Conservation (phyloP, 192 early-diverging fungal genomes). For the Spinellus fusiger region DNA sequence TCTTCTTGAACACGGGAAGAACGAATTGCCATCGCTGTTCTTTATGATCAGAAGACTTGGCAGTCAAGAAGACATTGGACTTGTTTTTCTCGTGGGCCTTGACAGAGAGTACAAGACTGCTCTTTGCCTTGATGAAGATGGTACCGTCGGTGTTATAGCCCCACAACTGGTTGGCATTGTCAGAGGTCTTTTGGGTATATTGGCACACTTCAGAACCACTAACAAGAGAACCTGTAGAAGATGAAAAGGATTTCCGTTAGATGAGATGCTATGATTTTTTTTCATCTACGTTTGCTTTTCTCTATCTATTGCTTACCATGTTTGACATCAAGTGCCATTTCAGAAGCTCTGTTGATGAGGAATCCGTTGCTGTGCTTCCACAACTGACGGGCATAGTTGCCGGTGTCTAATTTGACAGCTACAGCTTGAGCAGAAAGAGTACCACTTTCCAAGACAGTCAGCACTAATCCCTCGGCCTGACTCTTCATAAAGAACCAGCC, state of each 20-base stretch:
- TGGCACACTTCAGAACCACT: slow-evolving; percentile 16
- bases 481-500: slow-evolving; percentile 41
- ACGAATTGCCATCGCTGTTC: slow-evolving; percentile 28
- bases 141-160: slow-evolving; percentile 17
- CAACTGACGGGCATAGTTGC: slow-evolving; percentile 27
- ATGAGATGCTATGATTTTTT: slow-evolving; percentile 10
- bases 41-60: slow-evolving; percentile 6
- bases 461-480: slow-evolving; percentile 16
- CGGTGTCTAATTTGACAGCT: slow-evolving; percentile 15
- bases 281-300: too few relatives aligned
- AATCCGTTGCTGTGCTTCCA: slow-evolving; percentile 33
- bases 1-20: slow-evolving; percentile 32
- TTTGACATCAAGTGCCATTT: slow-evolving; percentile 27
- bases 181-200: slow-evolving; percentile 13
- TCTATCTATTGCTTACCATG: slow-evolving; percentile 19
- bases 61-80: slow-evolving; percentile 11
- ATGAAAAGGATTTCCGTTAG: too few relatives aligned
- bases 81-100: slow-evolving; percentile 12
- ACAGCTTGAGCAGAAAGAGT: slow-evolving; percentile 22
- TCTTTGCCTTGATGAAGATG: slow-evolving; percentile 12
- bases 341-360: slow-evolving; percentile 32
- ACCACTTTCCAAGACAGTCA: slow-evolving; percentile 26
- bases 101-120: slow-evolving; percentile 16
- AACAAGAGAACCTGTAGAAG: slow-evolving; percentile 10
- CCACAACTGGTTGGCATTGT: slow-evolving; percentile 26